Percentiles rank a stretch among this genome's conserved stretches.
phyloP scores from a whole-genome alignment of 108 stramenopile species.

The Cyclotella choctawhatcheeana region DNA sequence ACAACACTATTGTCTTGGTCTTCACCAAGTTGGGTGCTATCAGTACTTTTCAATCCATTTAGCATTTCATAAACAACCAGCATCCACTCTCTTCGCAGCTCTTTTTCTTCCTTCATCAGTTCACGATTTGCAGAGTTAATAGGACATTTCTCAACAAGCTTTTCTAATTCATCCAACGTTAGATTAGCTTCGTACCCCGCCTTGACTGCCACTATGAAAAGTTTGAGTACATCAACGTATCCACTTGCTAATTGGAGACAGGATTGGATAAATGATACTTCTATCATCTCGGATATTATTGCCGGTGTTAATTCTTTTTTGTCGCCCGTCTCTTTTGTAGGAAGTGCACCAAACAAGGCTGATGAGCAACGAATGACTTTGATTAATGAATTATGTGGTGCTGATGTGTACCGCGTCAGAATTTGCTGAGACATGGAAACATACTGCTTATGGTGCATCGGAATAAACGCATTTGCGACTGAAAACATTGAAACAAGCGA shows the following conservation, averaged over 20 bases:
- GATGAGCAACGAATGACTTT: too few species aligned
- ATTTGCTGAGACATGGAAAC: too few species aligned
- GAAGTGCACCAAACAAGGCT: too few species aligned
- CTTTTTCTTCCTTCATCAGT: constrained; percentile 73
- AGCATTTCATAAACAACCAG: constrained; percentile 69
- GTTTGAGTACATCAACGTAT: constrained; percentile 82
- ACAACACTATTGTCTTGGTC: background rate
- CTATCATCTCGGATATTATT: constrained; percentile 76
- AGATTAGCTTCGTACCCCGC: constrained; percentile 74
- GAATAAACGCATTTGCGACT: too few species aligned
- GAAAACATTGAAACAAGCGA: too few species aligned
- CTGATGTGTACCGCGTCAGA: too few species aligned
- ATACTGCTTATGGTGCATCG: too few species aligned
- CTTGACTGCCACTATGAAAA: constrained; percentile 81
- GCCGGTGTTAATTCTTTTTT: constrained; percentile 38
- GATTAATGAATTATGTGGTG: too few species aligned
- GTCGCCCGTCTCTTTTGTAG: too few species aligned
- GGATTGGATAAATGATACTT: constrained; percentile 82
- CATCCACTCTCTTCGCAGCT: constrained; percentile 70
- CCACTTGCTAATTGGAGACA: constrained; percentile 77
- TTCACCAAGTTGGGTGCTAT: background rate
- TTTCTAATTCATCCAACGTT: constrained; percentile 34
- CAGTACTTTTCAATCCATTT: constrained; percentile 13
- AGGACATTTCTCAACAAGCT: constrained; percentile 52
- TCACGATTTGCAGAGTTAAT: constrained; percentile 70